Evolutionary conservation across 192 early-diverging fungal species (phyloP).

Genomic region (Dissophora ornata): DNA sequence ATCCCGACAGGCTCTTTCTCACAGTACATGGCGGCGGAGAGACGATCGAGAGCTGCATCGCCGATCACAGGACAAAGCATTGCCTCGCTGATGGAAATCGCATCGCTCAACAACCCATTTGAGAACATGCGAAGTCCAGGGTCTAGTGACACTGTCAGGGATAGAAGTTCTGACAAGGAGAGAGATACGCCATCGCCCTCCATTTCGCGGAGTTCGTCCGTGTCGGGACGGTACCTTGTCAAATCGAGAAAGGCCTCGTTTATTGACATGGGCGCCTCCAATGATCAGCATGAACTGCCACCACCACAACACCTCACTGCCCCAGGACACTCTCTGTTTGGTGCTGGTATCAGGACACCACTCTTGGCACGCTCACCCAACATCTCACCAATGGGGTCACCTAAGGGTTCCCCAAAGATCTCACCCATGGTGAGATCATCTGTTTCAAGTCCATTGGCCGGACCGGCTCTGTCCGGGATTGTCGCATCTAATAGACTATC

Average conservation of each 20-base stretch:
- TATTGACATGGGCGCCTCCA: conserved; percentile 45
- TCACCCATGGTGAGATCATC: conserved; percentile 43
- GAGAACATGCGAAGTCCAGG: conserved; percentile 46
- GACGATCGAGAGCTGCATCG: conserved; percentile 35
- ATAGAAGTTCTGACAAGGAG: conserved; percentile 44
- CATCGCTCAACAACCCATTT: conserved; percentile 45
- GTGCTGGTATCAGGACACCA: conserved; percentile 33
- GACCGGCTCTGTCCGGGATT: conserved; percentile 39
- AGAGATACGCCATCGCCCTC: conserved; percentile 50
- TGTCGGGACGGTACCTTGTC: conserved; percentile 48
- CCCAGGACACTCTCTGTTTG: conserved; percentile 22
- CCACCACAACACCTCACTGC: conserved; percentile 13
- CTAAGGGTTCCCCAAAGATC: conserved; percentile 50
- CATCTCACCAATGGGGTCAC: conserved; percentile 47
- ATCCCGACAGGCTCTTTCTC: conserved; percentile 52
- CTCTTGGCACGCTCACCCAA: conserved; percentile 46
- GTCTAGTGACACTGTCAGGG: conserved; percentile 31
- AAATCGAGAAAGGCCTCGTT: conserved; percentile 51
- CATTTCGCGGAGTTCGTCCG: conserved; percentile 43
- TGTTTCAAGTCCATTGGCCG: conserved; percentile 48
- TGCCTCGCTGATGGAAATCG: conserved; percentile 45
- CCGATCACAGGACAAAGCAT: conserved; percentile 45
- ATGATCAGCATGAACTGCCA: conserved; percentile 32
- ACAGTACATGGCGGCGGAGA: conserved; percentile 47
- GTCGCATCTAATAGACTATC: conserved; percentile 32